phyloP scores from a whole-genome alignment of 306 rosid species.

The Begonia fuchsioides region DNA sequence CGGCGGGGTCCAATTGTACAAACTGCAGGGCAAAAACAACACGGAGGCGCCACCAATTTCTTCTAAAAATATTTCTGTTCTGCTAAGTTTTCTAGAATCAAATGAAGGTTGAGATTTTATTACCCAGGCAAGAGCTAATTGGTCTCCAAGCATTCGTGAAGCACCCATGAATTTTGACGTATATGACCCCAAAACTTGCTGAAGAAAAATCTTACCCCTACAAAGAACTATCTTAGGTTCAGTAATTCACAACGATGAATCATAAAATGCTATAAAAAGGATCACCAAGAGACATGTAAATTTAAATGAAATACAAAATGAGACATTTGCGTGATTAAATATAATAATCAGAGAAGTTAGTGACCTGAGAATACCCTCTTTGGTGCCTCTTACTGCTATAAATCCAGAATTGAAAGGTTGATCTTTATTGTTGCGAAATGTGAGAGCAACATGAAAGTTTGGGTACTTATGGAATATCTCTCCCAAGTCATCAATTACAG shows the following conservation, averaged over 20 bases:
- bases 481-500: slow-evolving; percentile 69
- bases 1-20: slow-evolving; percentile 94
- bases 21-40: slow-evolving; percentile 64
- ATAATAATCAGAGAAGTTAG: too few species aligned
- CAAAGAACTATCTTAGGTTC: slow-evolving; percentile 1
- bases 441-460: slow-evolving; percentile 68
- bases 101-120: slow-evolving; percentile 62
- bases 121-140: slow-evolving; percentile 90
- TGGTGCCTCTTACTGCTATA: slow-evolving; percentile 85
- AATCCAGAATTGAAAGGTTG: slow-evolving; percentile 95
- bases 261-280: too few species aligned
- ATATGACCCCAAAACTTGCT: slow-evolving; percentile 56
- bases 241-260: too few species aligned
- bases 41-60: slow-evolving; percentile 45
- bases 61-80: slow-evolving; percentile 40
- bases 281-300: too few species aligned
- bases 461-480: slow-evolving; percentile 43
- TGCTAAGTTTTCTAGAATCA: slow-evolving; percentile 43
- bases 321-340: too few species aligned
- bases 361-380: slow-evolving; percentile 64
- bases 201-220: slow-evolving; percentile 72
- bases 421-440: slow-evolving; percentile 80
- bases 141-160: slow-evolving; percentile 95
- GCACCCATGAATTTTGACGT: slow-evolving; percentile 48
- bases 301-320: too few species aligned